Percentiles rank a stretch among this genome's conserved stretches.
Conservation (phyloP, 345 rosid genomes). For the Gossypium rotundifolium region DNA sequence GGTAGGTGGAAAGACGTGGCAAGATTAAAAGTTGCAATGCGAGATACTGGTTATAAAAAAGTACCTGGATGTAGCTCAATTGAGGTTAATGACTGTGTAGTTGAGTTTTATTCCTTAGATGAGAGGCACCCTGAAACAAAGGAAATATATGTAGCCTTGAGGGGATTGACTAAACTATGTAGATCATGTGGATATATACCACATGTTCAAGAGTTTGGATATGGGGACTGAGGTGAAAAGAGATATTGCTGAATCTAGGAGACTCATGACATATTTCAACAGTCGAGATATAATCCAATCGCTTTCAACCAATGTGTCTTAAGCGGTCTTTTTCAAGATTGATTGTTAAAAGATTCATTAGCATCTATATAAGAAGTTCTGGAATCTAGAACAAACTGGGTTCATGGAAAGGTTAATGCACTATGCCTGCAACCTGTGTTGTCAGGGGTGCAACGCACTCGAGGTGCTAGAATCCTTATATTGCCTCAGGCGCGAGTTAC, state of each 20-base stretch:
- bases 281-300: background rate
- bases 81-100: conserved; percentile 50
- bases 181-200: conserved; percentile 27
- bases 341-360: background rate
- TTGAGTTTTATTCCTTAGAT: conserved; percentile 70
- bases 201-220: conserved; percentile 19
- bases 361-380: background rate
- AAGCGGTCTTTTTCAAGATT: background rate
- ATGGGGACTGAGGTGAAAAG: conserved; percentile 8
- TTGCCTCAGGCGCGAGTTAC: too few species aligned
- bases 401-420: background rate
- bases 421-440: background rate
- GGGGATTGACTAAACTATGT: conserved; percentile 36
- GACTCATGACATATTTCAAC: background rate
- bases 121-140: conserved; percentile 56
- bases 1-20: conserved; percentile 76
- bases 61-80: conserved; percentile 75
- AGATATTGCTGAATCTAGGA: background rate
- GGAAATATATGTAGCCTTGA: conserved; percentile 43
- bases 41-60: conserved; percentile 71
- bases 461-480: too few species aligned
- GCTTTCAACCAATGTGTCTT: background rate
- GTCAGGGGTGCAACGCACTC: too few species aligned
- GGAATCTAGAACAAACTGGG: background rate
- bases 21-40: conserved; percentile 63